Evolutionary conservation across 106 monocot species (phyloP).

Genomic region (Platanthera guangdongensis): DNA sequence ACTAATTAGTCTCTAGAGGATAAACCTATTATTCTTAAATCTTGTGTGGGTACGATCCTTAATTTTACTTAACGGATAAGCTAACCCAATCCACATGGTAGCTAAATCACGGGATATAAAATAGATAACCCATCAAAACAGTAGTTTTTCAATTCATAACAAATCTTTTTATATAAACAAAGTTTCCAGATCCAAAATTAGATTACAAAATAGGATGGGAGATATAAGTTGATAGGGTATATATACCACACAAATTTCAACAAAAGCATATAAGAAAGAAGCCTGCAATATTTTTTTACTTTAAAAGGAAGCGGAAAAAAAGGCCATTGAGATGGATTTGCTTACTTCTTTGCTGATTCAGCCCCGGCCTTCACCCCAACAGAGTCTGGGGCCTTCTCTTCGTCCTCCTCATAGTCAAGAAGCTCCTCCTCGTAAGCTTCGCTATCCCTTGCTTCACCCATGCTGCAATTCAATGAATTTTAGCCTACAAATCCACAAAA

Average conservation of each 20-base stretch:
- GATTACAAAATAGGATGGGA: background rate
- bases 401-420: conserved; percentile 95
- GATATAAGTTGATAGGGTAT: background rate
- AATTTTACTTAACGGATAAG: background rate
- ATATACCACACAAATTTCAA: background rate
- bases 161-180: background rate
- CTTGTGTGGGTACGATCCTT: background rate
- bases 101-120: background rate
- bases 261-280: background rate
- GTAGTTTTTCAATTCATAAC: background rate
- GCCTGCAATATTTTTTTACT: background rate
- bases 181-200: background rate
- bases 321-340: background rate
- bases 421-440: conserved; percentile 95
- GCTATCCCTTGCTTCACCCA: conserved; percentile 87
- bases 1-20: too few relatives aligned
- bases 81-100: background rate
- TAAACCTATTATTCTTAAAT: too few relatives aligned
- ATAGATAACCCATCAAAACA: background rate
- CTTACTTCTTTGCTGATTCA: conserved; percentile 80
- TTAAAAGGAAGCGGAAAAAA: background rate
- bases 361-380: conserved; percentile 47
- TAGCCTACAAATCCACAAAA: background rate
- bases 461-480: conserved; percentile 23
- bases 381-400: conserved; percentile 77